phyloP scores from a whole-genome alignment of 192 early-diverging fungal genomes.

The Pilaira anomala region DNA sequence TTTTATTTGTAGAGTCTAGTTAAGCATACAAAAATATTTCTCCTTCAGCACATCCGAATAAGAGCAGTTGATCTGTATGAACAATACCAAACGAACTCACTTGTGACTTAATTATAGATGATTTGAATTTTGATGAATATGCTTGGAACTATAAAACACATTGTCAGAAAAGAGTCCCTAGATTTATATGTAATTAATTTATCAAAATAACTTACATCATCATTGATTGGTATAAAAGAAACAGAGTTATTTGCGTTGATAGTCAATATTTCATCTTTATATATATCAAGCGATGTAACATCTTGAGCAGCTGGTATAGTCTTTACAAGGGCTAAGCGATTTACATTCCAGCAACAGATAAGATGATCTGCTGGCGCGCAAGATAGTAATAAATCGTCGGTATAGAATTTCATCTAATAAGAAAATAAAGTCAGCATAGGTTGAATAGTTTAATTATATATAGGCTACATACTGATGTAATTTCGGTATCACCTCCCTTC shows the following conservation, averaged over 20 bases:
- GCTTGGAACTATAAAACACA: conserved; percentile 41
- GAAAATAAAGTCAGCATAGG: background rate
- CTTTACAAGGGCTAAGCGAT: conserved; percentile 45
- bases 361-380: conserved; percentile 54
- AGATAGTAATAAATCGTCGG: conserved; percentile 51
- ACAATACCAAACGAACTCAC: conserved; percentile 51
- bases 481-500: conserved; percentile 58
- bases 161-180: background rate
- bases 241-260: conserved; percentile 57
- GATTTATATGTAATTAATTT: background rate
- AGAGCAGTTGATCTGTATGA: conserved; percentile 53
- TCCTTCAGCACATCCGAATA: conserved; percentile 56
- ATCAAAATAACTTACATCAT: conserved; percentile 47
- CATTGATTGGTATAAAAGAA: conserved; percentile 57
- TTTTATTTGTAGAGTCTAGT: no score
- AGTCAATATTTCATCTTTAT: conserved; percentile 59
- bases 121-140: conserved; percentile 59
- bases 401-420: conserved; percentile 54
- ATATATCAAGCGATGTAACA: conserved; percentile 53
- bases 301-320: conserved; percentile 46
- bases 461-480: conserved; percentile 41
- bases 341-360: conserved; percentile 57
- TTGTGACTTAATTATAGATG: conserved; percentile 50
- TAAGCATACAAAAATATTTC: conserved; percentile 57
- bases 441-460: background rate